Evolutionary conservation across 257 asterid genomes (phyloP).

Genomic region (Craterostigma plantagineum): DNA sequence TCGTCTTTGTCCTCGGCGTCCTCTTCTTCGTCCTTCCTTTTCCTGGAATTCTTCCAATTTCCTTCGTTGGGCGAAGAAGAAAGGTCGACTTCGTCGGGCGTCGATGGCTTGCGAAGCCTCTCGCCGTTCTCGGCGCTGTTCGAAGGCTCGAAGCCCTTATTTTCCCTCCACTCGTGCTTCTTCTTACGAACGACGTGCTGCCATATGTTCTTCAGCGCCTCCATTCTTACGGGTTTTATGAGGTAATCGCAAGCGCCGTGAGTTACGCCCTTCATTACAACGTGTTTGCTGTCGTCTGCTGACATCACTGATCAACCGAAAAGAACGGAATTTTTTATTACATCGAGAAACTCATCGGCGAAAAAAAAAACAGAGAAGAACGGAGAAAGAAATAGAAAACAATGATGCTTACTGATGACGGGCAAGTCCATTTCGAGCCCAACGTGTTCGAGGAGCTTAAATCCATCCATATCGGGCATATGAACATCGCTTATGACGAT

Average conservation of each 20-base stretch:
- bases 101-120: constrained; percentile 28
- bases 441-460: constrained; percentile 69
- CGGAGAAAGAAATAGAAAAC: constrained; percentile 2
- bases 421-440: constrained; percentile 97
- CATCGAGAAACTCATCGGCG: no score
- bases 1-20: constrained; percentile 76
- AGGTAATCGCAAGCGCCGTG: constrained; percentile 97
- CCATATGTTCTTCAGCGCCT: constrained; percentile 96
- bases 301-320: constrained; percentile 67
- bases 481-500: constrained; percentile 91
- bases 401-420: constrained; percentile 62
- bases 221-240: constrained; percentile 82
- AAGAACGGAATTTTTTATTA: constrained; percentile 4
- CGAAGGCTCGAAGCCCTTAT: constrained; percentile 47
- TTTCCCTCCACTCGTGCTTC: constrained; percentile 60
- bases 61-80: constrained; percentile 73
- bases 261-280: constrained; percentile 90
- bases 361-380: no score
- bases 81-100: constrained; percentile 48
- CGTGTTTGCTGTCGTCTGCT: constrained; percentile 73
- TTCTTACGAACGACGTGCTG: constrained; percentile 83
- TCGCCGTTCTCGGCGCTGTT: constrained; percentile 47
- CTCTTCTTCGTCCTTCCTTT: constrained; percentile 77
- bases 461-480: constrained; percentile 98
- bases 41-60: constrained; percentile 48